Conservation (phyloP, 306 rosid genomes). For the Quercus cerris region DNA sequence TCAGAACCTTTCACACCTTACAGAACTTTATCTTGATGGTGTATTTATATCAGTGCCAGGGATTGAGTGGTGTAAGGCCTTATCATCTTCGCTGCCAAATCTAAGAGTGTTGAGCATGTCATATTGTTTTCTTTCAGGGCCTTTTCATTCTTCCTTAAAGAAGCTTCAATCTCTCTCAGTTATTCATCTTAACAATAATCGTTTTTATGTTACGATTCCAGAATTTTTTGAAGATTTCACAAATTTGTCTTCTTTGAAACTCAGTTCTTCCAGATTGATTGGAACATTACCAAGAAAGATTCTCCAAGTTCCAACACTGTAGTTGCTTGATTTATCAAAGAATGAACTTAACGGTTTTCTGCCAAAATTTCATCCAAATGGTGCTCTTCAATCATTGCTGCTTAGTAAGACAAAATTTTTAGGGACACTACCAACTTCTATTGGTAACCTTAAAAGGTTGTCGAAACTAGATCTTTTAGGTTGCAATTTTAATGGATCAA, state of each 20-base stretch:
- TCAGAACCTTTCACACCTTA: conserved; percentile 30
- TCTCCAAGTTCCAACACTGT: conserved; percentile 24
- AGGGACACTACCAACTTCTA: conserved; percentile 25
- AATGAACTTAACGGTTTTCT: conserved; percentile 23
- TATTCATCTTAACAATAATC: conserved; percentile 22
- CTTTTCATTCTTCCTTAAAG: conserved; percentile 14
- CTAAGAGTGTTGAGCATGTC: conserved; percentile 31
- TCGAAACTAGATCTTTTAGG: conserved; percentile 25
- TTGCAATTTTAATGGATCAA: conserved; percentile 29
- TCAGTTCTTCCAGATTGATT: conserved; percentile 1
- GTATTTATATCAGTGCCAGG: conserved; percentile 33
- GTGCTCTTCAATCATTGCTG: conserved; percentile 1
- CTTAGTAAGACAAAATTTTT: conserved; percentile 25
- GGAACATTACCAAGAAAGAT: conserved; percentile 29
- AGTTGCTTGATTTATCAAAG: conserved; percentile 22
- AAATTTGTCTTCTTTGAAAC: conserved; percentile 16
- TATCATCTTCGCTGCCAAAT: background rate
- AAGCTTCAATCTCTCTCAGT: conserved; percentile 22
- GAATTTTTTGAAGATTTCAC: conserved; percentile 17
- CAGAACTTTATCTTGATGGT: conserved; percentile 49
- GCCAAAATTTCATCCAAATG: conserved; percentile 22
- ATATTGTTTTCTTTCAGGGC: conserved; percentile 16
- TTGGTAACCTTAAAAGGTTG: conserved; percentile 21
- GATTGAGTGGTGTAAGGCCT: conserved; percentile 38
- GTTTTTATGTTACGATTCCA: conserved; percentile 24